These are phyloP conservation scores for Fusarium sp. DNA, from an alignment of 2,329 filamentous ascomycete species.

Conservation along the genomic window DNA sequence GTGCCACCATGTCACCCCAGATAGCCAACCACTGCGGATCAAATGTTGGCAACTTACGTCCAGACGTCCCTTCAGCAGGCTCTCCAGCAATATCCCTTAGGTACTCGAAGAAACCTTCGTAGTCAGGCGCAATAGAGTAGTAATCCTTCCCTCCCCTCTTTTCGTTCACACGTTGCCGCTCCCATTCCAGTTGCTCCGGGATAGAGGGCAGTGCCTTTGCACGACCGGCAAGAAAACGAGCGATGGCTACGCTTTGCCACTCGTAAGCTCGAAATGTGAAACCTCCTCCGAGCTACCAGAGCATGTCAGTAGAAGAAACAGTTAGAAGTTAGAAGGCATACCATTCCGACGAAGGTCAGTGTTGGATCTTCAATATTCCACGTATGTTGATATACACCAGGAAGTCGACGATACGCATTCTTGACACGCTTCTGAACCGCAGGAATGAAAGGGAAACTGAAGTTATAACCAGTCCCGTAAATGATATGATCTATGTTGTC, in stretches of 20 bases:
- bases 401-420: slow-evolving; percentile 7
- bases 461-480: slow-evolving; percentile 23
- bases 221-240: slow-evolving; percentile 17
- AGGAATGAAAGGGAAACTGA: slow-evolving; percentile 21
- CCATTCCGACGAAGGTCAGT: slow-evolving; percentile 26
- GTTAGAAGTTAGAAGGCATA: neutral
- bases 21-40: slow-evolving; percentile 29
- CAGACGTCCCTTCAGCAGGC: slow-evolving; percentile 13
- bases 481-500: slow-evolving; percentile 21
- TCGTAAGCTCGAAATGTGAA: slow-evolving; percentile 38
- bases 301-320: accelerated
- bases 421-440: slow-evolving; percentile 11
- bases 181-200: slow-evolving; percentile 30
- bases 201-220: slow-evolving; percentile 9
- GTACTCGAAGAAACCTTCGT: slow-evolving; percentile 27
- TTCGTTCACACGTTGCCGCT: slow-evolving; percentile 17
- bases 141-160: slow-evolving; percentile 34
- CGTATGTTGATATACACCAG: slow-evolving; percentile 25
- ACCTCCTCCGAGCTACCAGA: slow-evolving; percentile 14
- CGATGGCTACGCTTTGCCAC: slow-evolving; percentile 32
- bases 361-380: slow-evolving; percentile 32
- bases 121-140: slow-evolving; percentile 31
- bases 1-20: slow-evolving; percentile 23
- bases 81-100: slow-evolving; percentile 23
- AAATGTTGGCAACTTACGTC: slow-evolving; percentile 14